A percentile compares a stretch with the other conserved stretches of the same genome.
These are phyloP conservation scores for Dendrobium huoshanense DNA, from an alignment of 106 monocot species.

Conservation along the genomic window DNA sequence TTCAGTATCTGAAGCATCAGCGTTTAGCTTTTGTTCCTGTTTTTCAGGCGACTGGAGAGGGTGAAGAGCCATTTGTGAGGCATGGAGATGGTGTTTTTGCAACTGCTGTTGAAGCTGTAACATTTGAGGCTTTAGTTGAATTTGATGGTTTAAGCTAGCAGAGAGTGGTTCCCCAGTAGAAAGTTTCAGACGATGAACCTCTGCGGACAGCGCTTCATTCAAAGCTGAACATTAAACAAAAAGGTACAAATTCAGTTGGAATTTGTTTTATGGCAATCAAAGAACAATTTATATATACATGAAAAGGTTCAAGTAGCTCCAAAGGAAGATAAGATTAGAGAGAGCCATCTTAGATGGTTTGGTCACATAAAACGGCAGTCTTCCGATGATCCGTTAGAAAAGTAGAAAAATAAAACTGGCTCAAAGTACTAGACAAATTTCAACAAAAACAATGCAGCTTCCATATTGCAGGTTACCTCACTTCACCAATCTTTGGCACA, in stretches of 20 bases:
- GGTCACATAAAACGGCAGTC: too few relatives aligned
- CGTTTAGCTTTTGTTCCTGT: not conserved
- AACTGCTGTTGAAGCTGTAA: slow-evolving; percentile 18
- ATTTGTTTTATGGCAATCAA: not conserved
- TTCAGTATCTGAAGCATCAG: not conserved
- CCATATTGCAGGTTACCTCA: not conserved
- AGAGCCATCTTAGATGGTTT: too few relatives aligned
- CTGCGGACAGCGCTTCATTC: slow-evolving; percentile 66
- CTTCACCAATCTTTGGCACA: not conserved
- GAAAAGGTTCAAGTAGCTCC: too few relatives aligned
- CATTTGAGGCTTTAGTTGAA: slow-evolving; percentile 49
- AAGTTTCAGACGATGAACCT: slow-evolving; percentile 80
- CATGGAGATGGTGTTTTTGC: slow-evolving; percentile 31
- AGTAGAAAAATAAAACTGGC: not conserved
- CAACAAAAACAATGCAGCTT: too few relatives aligned
- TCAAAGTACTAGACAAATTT: too few relatives aligned
- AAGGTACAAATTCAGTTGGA: not conserved
- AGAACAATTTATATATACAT: not conserved
- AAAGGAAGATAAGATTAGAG: too few relatives aligned
- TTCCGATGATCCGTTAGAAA: too few relatives aligned
- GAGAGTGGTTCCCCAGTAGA: slow-evolving; percentile 40
- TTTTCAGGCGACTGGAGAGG: not conserved
- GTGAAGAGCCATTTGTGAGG: slow-evolving; percentile 16
- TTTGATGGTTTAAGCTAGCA: slow-evolving; percentile 56
- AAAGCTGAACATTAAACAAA: slow-evolving; percentile 31